Evolutionary conservation across 1,284 basidiomycete genomes (phyloP).

Genomic region (Sporisorium iseilematis-ciliati): DNA sequence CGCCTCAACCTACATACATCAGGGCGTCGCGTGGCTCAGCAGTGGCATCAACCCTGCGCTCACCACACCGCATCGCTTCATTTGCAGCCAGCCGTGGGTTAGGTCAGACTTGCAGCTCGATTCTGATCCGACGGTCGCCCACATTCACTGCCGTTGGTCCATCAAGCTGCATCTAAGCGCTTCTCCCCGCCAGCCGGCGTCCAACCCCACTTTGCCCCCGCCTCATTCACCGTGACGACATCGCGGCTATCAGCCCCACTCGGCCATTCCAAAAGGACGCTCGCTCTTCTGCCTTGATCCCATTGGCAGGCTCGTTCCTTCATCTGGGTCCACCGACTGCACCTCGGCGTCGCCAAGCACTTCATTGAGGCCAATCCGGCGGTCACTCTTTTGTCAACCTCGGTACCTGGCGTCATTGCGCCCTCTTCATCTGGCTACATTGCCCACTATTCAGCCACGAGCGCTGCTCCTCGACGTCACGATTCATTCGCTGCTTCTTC

Average conservation of each 20-base stretch:
- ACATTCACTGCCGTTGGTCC: not conserved
- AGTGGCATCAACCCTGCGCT: not conserved
- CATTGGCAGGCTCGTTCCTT: not conserved
- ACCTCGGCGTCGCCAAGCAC: constrained; percentile 16
- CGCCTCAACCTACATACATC: not conserved
- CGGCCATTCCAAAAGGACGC: not conserved
- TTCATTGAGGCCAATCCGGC: constrained; percentile 13
- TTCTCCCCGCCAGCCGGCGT: no score
- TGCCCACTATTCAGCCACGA: constrained; percentile 8
- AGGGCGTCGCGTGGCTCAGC: not conserved
- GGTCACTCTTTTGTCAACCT: not conserved
- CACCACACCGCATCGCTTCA: not conserved
- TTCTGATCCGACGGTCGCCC: not conserved
- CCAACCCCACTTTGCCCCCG: no score
- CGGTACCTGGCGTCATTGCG: constrained; percentile 20
- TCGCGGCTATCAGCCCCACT: not conserved
- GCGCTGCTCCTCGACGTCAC: constrained; percentile 20
- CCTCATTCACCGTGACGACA: no score
- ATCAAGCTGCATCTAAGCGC: not conserved
- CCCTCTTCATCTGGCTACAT: constrained; percentile 17
- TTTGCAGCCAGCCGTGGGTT: not conserved
- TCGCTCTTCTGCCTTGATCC: not conserved
- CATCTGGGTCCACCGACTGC: constrained; percentile 13
- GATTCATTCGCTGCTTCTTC: constrained; percentile 1
- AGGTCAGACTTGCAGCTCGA: not conserved